These are phyloP conservation scores for Saccharomycopsis sp. DNA, from an alignment of 805 yeast genomes.

Conservation along the genomic window DNA sequence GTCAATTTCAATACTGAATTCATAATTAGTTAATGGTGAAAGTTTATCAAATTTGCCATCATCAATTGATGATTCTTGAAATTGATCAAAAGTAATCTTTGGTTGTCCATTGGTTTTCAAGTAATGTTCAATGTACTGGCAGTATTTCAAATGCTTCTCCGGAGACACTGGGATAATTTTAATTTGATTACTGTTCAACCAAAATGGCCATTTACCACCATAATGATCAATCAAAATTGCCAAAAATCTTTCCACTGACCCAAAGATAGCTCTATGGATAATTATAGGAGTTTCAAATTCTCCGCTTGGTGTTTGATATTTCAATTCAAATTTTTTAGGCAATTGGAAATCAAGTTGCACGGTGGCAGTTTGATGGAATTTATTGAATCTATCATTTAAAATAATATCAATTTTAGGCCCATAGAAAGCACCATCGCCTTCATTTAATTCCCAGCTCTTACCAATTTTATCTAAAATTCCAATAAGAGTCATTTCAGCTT, in stretches of 20 bases:
- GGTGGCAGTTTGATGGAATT: slow-evolving; percentile 90
- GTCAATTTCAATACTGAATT: slow-evolving; percentile 73
- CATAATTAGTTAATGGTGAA: slow-evolving; percentile 43
- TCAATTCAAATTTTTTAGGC: slow-evolving; percentile 74
- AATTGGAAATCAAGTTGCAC: slow-evolving; percentile 92
- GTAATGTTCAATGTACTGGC: slow-evolving; percentile 38
- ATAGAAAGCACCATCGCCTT: slow-evolving; percentile 94
- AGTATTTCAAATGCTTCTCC: slow-evolving; percentile 49
- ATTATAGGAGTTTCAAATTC: slow-evolving; percentile 70
- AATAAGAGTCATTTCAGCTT: slow-evolving; percentile 66
- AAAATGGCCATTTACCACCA: slow-evolving; percentile 94
- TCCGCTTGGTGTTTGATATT: slow-evolving; percentile 48
- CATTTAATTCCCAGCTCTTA: slow-evolving; percentile 60
- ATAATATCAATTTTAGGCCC: slow-evolving; percentile 94
- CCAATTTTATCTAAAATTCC: slow-evolving; percentile 50
- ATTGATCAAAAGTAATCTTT: slow-evolving; percentile 8
- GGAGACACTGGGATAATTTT: slow-evolving; percentile 69
- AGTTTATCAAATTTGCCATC: slow-evolving; percentile 33
- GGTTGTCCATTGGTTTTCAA: slow-evolving; percentile 29
- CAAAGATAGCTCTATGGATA: slow-evolving; percentile 93
- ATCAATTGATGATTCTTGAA: not conserved
- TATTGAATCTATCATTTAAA: slow-evolving; percentile 71
- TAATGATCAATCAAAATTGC: slow-evolving; percentile 87
- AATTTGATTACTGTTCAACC: slow-evolving; percentile 92
- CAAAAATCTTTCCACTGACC: slow-evolving; percentile 87